Evolutionary conservation across 2,329 filamentous ascomycete genomes (phyloP).

Genomic region (Teratosphaeria gauchensis): DNA sequence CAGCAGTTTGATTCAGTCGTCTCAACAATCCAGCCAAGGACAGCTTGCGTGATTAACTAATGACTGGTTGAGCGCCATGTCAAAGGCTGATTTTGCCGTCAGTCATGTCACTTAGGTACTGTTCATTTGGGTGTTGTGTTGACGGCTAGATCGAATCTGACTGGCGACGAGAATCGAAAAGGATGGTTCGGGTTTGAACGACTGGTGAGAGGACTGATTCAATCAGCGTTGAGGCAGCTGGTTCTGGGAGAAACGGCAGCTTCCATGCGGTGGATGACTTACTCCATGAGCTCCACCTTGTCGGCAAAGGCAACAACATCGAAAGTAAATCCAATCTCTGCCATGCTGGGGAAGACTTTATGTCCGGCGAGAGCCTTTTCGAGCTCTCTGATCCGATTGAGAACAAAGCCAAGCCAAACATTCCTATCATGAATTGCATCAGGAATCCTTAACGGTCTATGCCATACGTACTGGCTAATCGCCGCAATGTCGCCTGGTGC

Average conservation of each 20-base stretch:
- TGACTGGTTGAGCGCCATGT: too few species aligned
- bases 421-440: not conserved
- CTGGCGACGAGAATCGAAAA: too few species aligned
- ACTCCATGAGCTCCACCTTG: not conserved
- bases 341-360: not conserved
- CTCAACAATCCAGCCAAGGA: too few species aligned
- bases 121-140: too few species aligned
- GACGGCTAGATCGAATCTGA: too few species aligned
- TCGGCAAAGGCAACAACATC: not conserved
- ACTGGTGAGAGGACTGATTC: too few species aligned
- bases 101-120: too few species aligned
- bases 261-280: not conserved
- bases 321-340: not conserved
- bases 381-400: not conserved
- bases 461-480: not conserved
- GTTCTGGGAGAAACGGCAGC: not conserved
- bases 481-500: not conserved
- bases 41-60: too few species aligned
- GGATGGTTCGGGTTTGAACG: too few species aligned
- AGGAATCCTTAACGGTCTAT: not conserved
- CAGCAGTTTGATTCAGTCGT: not conserved
- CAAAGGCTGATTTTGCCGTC: too few species aligned
- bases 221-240: not conserved
- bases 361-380: not conserved
- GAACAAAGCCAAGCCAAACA: not conserved